Base-by-base conservation (phyloP, 1,284 basidiomycete species). In the Agaricales sp. region DNA sequence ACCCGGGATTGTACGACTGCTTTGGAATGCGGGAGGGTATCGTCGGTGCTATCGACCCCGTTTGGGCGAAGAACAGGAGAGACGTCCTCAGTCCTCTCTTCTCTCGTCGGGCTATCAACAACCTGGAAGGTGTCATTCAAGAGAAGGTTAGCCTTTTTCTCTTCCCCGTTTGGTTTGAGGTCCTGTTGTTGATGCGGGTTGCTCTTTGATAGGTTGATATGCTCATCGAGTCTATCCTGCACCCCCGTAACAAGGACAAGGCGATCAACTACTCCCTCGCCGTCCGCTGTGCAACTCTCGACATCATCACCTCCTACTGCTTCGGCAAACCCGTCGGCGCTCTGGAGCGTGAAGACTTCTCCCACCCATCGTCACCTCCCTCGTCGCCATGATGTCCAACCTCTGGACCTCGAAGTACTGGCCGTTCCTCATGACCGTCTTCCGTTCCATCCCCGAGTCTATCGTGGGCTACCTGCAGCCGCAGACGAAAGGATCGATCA, bases 61-160 rank as follows among this genome's bases (percentile, higher is more conserved):
- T 51, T 14, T 51, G 58, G 18, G 59, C 63, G 3, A 63, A 61
- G 52, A 50, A 52, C 26, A 53, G 61, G 2, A 57, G 57, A 30
- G 61, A 65, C 13, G 47, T 62, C 20, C 53, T 66, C 20, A 51
- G 49, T 18, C 60, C 62, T 3, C 53, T 64, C 11, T 68, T 67
- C 53, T 65, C 64, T 3, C 56, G 66, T 14, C 53, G 55, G 2
- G 58, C 60, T 1, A 61, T 65, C 24, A 46, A 63, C 19, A 53
- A 58, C 20, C 50, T 65, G 13, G 63, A 67, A 45, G 23, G 52
- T 19, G 46, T 63, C 13, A 50, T 67, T 26, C 60, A 61, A 49
- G 50, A 58, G 13, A 58, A 51, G 25, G 65, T 65, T 23, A 35
- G 58, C 54, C 23, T 39, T 37, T 8, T 8, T 26, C 13, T 20